Base-by-base conservation (phyloP, 306 rosid species). In the Lupinus albus region DNA sequence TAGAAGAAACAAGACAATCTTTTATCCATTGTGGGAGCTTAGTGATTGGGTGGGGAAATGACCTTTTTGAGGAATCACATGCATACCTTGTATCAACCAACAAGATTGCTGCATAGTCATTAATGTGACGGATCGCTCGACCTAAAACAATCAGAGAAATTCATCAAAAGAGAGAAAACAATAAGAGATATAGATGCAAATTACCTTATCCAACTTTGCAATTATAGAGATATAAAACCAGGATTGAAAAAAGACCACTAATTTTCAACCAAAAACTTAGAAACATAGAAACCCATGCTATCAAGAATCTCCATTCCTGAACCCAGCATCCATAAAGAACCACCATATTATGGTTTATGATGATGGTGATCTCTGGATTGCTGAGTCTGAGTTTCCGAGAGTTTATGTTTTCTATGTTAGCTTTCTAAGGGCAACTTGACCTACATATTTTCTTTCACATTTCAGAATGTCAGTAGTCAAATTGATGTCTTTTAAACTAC, bases 11-110 rank as follows among this genome's bases (percentile, higher is more conserved):
- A 3, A 88, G 83, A 21, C 94, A 68, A 61, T 78, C 87, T 83
- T 85, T 89, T 62, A 93, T 89, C 97, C 98, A 93, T 55, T 82
- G 81, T 17, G 97, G 97, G 49, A 93, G 94, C 86, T 88, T 93
- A 71, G 76, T 83, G 62, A 83, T 67, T 77, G 91, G 86, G 70
- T 80, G 91, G 15, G 80, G 42, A 45, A 83, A 82, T 56, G 84
- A 83, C 68, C 80, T 46, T 65, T 84, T 83, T 4, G 90, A 83
- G 83, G 89, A 84, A 76, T 85, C 84, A 39, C 92, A 76, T 60
- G 89, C 77, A 21, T 89, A 93, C 68, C 97, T 81, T 28, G 75
- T 25, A 35, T 93, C 96, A 38, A 93, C 96, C 71, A 90, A 73
- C 79, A 88, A 67, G 70, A 90, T 82, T 58, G 99, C 90, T 48